Evolutionary conservation across 1,284 basidiomycete genomes (phyloP), one percentile per base, ranked within the genome.

Genomic region (Trichosporon faecale): DNA sequence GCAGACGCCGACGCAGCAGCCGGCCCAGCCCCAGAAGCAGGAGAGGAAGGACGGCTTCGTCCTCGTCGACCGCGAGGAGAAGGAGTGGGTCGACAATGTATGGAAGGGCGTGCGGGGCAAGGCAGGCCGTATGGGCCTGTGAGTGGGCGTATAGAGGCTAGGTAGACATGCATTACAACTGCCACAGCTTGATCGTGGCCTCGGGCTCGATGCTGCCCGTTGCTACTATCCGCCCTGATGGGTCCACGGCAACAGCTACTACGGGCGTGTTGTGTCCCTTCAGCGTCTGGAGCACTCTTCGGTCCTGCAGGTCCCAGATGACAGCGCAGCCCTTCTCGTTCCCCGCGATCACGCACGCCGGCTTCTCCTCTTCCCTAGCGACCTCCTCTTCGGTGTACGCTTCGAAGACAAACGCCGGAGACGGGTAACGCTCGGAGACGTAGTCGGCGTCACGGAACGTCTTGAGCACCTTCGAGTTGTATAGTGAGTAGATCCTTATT

Each of bases 401-500:
- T 1, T 73, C 73, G 27, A 80, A 76, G 11, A 83, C 72, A 6
- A 78, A 31, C 9, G 77, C 76, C 0, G 79, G 78, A 44, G 77
- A 79, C 12, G 78, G 77, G 57, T 72, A 79, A 61, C 73, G 71
- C 66, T 82, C 78, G 35, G 68, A 76, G 3, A 76, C 66, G 66
- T 78, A 77, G 11, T 70, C 74, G 0, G 74, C 71, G 2, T 76
- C 78, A 23, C 73, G 75, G 21, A 82, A 95, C 2, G 95, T 96
- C 85, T 98, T 98, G 63, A 98, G 89, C 73, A 94, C 93, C 72
- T 91, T 91, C 12, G 92, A 91, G n/a, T 89, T 91, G 73, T 94
- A 91, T 74, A 92, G 93, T 80, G 96, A 93, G 95, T 97, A 98
- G 25, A 99, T 85, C 1, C 97, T 88, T 68, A 98, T 89, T 0